These are phyloP conservation scores for Aspergillus candidus DNA, from an alignment of 2,329 filamentous ascomycete genomes.

Conservation along the genomic window DNA sequence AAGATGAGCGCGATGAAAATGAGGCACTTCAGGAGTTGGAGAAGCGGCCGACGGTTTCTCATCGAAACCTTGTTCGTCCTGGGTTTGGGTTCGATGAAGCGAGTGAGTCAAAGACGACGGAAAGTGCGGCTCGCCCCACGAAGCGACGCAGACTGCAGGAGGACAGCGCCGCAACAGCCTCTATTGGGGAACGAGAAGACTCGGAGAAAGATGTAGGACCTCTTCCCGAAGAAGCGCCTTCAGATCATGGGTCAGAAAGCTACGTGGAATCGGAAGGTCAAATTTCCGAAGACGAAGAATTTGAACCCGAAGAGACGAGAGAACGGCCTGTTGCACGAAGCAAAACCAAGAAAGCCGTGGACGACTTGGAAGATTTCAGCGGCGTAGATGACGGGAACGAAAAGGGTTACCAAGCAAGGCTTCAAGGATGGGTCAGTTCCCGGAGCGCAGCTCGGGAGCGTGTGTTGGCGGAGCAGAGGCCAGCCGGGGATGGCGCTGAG, in stretches of 20 bases:
- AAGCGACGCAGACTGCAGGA: slow-evolving; percentile 34
- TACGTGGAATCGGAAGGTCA: slow-evolving; percentile 29
- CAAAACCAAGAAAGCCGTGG: slow-evolving; percentile 26
- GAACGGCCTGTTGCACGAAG: slow-evolving; percentile 13
- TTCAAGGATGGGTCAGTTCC: slow-evolving; percentile 67
- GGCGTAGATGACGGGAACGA: slow-evolving; percentile 87
- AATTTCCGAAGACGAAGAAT: slow-evolving; percentile 33
- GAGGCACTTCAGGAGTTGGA: slow-evolving; percentile 42
- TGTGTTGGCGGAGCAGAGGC: slow-evolving; percentile 29
- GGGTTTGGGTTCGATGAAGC: slow-evolving; percentile 57
- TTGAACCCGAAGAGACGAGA: slow-evolving; percentile 25
- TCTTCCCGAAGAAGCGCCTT: slow-evolving; percentile 11
- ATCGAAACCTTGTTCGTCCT: slow-evolving; percentile 66
- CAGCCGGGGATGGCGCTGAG: slow-evolving; percentile 33
- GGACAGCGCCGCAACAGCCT: background rate
- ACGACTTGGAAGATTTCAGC: slow-evolving; percentile 50
- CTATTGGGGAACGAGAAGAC: slow-evolving; percentile 1
- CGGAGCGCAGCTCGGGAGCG: slow-evolving; percentile 55
- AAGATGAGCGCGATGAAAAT: slow-evolving; percentile 57
- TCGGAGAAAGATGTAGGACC: slow-evolving; percentile 5
- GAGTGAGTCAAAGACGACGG: slow-evolving; percentile 22
- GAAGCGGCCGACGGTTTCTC: slow-evolving; percentile 50
- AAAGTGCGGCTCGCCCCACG: slow-evolving; percentile 19
- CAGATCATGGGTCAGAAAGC: slow-evolving; percentile 28
- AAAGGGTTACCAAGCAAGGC: slow-evolving; percentile 65